A percentile compares a stretch with the other conserved stretches of the same genome.
Evolutionary conservation across 140 eudicot species (phyloP).

Genomic region (Erigeron philadelphicus): DNA sequence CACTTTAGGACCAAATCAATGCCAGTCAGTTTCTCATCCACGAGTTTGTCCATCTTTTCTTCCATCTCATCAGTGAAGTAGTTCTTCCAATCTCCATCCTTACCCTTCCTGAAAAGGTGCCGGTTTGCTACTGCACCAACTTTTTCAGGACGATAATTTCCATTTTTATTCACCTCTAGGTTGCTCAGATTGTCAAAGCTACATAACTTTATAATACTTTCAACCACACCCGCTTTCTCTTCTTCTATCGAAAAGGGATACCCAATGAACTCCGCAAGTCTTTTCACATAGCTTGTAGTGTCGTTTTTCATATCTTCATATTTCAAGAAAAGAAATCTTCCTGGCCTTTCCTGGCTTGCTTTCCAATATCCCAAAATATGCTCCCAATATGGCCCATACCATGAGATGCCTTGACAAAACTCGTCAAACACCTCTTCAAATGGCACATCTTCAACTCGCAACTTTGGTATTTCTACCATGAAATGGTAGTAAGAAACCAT

Average conservation of each 20-base stretch:
- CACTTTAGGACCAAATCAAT: conserved; percentile 21
- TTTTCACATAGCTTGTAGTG: conserved; percentile 5
- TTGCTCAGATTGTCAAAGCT: conserved; percentile 24
- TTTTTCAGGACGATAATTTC: background rate
- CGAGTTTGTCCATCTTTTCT: conserved; percentile 7
- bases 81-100: conserved; percentile 30
- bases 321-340: conserved; percentile 18
- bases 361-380: conserved; percentile 30
- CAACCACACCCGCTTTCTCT: conserved; percentile 17
- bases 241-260: conserved; percentile 18
- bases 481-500: conserved; percentile 18
- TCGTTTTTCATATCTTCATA: conserved; percentile 27
- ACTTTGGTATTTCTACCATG: background rate
- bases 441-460: conserved; percentile 11
- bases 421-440: conserved; percentile 19
- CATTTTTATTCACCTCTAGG: conserved; percentile 22
- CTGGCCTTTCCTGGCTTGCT: conserved; percentile 12
- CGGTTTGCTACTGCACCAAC: background rate
- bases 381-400: conserved; percentile 29
- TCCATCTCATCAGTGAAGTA: conserved; percentile 26
- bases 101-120: conserved; percentile 16
- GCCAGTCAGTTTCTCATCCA: conserved; percentile 22
- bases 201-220: conserved; percentile 13
- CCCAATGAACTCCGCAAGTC: conserved; percentile 28
- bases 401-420: conserved; percentile 21